These are phyloP conservation scores for Verbena officinalis DNA, from an alignment of 257 asterid species.

Conservation along the genomic window DNA sequence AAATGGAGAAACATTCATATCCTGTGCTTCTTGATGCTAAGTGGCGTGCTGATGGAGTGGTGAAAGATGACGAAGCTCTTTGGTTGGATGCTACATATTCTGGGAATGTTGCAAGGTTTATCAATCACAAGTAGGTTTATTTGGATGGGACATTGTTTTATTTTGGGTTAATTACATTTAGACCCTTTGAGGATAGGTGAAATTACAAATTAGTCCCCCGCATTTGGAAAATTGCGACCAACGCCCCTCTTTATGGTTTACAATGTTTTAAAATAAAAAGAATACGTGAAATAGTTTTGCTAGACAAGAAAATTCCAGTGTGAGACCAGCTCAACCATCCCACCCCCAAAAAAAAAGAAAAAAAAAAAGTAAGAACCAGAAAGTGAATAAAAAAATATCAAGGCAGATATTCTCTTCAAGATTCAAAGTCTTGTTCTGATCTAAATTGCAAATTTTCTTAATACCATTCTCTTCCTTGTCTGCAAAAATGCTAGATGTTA, in stretches of 20 bases:
- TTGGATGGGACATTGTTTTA: too few species aligned
- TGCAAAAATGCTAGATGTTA: slow-evolving; percentile 58
- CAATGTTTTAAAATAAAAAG: too few species aligned
- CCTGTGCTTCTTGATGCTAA: slow-evolving; percentile 98
- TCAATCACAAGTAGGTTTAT: slow-evolving; percentile 78
- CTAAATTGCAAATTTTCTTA: slow-evolving; percentile 29
- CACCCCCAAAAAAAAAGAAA: background rate
- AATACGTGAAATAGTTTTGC: too few species aligned
- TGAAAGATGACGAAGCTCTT: slow-evolving; percentile 91
- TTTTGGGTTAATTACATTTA: too few species aligned
- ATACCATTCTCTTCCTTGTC: slow-evolving; percentile 18
- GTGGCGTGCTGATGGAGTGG: slow-evolving; percentile 79
- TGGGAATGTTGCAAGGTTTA: slow-evolving; percentile 94
- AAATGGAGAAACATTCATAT: slow-evolving; percentile 68
- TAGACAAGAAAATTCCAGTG: too few species aligned
- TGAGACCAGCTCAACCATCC: too few species aligned
- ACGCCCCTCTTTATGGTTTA: too few species aligned
- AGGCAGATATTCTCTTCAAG: slow-evolving; percentile 10
- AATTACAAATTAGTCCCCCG: too few species aligned
- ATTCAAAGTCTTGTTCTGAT: slow-evolving; percentile 15
- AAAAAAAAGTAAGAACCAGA: background rate
- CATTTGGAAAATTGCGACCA: too few species aligned
- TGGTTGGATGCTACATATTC: slow-evolving; percentile 89
- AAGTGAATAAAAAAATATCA: background rate
- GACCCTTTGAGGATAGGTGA: too few species aligned